Percentiles rank a stretch among this genome's conserved stretches.
Evolutionary conservation across 2,329 filamentous ascomycete genomes (phyloP).

Genomic region (Colletotrichum musae): DNA sequence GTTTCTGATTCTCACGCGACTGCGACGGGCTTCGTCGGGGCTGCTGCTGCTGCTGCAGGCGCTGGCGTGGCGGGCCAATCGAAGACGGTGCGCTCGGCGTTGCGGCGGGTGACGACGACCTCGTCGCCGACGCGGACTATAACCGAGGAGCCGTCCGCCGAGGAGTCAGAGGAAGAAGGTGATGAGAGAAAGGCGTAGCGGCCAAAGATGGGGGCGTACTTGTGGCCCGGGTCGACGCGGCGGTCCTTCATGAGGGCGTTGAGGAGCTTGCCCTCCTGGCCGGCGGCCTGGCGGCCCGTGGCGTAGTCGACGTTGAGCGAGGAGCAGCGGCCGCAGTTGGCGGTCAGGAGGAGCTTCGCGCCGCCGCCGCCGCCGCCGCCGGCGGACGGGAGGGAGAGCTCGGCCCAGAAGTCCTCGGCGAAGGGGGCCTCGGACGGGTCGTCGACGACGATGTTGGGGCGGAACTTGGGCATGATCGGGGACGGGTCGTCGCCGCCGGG

Average conservation of each 20-base stretch:
- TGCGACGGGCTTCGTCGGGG: conserved; percentile 15
- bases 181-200: conserved; percentile 75
- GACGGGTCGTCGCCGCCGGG: conserved; percentile 48
- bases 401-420: conserved; percentile 82
- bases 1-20: neutral
- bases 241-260: conserved; percentile 80
- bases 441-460: conserved; percentile 80
- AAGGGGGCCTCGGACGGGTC: conserved; percentile 72
- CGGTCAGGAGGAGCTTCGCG: conserved; percentile 70
- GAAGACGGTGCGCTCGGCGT: conserved; percentile 66
- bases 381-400: conserved; percentile 61
- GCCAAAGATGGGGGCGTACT: conserved; percentile 80
- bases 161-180: conserved; percentile 4
- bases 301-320: conserved; percentile 81
- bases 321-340: conserved; percentile 78
- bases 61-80: conserved; percentile 59
- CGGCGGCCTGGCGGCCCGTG: conserved; percentile 71
- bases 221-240: conserved; percentile 77
- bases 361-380: conserved; percentile 18
- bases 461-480: conserved; percentile 75
- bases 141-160: conserved; percentile 43
- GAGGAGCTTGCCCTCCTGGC: conserved; percentile 72
- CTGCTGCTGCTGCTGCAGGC: neutral
- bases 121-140: conserved; percentile 69
- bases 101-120: conserved; percentile 65